Base-by-base conservation (phyloP, 2,329 filamentous ascomycete species). In the Emergomyces africanus region DNA sequence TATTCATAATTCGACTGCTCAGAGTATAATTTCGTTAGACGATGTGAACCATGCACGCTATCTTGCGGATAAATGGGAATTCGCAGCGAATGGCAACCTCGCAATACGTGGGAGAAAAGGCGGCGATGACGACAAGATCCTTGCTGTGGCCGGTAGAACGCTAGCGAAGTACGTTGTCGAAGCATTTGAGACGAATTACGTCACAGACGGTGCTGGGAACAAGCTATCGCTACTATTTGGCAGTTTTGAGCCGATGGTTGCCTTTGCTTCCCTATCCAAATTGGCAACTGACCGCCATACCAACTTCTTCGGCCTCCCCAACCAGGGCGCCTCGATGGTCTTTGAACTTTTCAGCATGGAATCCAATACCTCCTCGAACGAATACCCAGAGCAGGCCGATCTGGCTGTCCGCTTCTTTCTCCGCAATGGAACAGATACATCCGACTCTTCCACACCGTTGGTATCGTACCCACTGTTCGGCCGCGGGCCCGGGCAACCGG, bases 391-490 rank as follows among this genome's bases (percentile, higher is more conserved):
- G 0, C 67, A 71, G 2, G 67, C 67, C 35, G 73, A 83, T 25
- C 73, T 85, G 46, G 81, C 71, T 68, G 77, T 84, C 35, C 76
- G 79, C 23, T 82, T 84, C 66, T 72, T 77, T 59, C 78, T 81
- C 69, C 79, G 79, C 64, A 84, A 85, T 64, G 80, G 79, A 54
- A 81, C 81, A 0, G 70, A 72, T 28, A 57, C 62, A 12, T 61
- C 68, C 25, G 65, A 68, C n/a, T 53, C 61, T 10, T 68, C 70
- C 39, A 66, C 67, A 35, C 64, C 65, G 0, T 72, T 75, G 37
- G 66, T 70, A 18, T 62, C 73, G 0, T 82, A 79, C 61, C 75
- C 80, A 1, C 69, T 84, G 12, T 83, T 84, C 65, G 73, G 74
- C 50, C 69, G 73, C 58, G 75, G 75, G 1, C 77, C 76, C 1